These are phyloP conservation scores for Otatea glauca DNA, from an alignment of 176 grass and related monocot species.

Conservation along the genomic window DNA sequence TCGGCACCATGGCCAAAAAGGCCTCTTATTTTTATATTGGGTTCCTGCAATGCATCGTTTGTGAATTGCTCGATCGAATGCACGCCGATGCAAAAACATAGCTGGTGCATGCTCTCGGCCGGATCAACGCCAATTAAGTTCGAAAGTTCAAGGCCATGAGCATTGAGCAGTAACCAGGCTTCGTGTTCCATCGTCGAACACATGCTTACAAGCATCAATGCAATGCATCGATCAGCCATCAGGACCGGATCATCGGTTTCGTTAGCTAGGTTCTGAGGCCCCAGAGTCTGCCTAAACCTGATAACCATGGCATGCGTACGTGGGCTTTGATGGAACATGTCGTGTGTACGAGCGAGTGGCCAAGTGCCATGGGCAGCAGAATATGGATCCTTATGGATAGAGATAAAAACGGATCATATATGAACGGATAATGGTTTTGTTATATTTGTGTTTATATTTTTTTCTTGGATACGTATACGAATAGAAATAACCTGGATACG, in stretches of 20 bases:
- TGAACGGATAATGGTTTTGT: too few species aligned
- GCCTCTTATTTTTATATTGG: not conserved
- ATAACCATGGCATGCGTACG: not conserved
- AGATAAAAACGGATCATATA: too few species aligned
- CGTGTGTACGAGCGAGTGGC: not conserved
- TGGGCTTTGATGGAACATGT: not conserved
- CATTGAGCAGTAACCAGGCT: not conserved
- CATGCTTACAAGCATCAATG: not conserved
- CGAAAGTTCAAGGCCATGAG: not conserved
- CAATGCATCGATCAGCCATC: not conserved
- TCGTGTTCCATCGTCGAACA: not conserved
- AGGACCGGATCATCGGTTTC: not conserved
- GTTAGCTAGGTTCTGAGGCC: not conserved
- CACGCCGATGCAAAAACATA: not conserved
- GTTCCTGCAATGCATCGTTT: not conserved
- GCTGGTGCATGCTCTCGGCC: not conserved
- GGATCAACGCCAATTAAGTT: not conserved
- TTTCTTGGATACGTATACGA: too few species aligned
- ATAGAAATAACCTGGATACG: too few species aligned
- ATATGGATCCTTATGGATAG: too few species aligned
- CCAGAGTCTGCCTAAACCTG: not conserved
- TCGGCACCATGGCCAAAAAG: not conserved
- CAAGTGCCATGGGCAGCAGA: too few species aligned
- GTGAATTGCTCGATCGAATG: not conserved
- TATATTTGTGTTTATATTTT: too few species aligned